phyloP scores from a whole-genome alignment of 306 rosid species.

The Pterocarpus santalinus region DNA sequence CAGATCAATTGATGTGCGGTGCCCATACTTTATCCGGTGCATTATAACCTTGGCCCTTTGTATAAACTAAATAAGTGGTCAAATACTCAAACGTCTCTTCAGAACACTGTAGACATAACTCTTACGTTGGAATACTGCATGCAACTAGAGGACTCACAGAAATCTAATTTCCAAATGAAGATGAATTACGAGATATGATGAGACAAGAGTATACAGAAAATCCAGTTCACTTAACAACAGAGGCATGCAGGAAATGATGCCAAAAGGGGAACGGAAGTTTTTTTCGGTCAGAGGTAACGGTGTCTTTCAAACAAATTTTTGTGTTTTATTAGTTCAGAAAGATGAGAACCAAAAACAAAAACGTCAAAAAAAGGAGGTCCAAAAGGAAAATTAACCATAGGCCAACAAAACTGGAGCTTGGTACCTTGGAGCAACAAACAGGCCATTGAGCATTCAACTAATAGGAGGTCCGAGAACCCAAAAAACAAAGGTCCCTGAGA shows the following conservation, averaged over 20 bases:
- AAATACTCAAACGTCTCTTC: neutral
- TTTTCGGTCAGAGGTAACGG: neutral
- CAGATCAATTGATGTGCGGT: too few species aligned
- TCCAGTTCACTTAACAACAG: too few species aligned
- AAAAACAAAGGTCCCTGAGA: too few species aligned
- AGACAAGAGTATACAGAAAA: too few species aligned
- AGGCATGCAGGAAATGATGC: neutral
- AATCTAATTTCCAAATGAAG: too few species aligned
- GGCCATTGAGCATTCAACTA: slow-evolving; percentile 28
- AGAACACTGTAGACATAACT: neutral
- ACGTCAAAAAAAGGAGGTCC: too few species aligned
- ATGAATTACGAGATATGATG: too few species aligned
- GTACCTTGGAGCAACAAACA: slow-evolving; percentile 2
- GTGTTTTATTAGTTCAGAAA: too few species aligned
- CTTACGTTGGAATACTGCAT: neutral
- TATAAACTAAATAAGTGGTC: neutral
- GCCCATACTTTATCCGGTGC: too few species aligned
- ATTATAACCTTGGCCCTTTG: neutral
- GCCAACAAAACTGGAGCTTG: slow-evolving; percentile 30
- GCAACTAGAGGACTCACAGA: neutral
- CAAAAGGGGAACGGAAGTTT: neutral
- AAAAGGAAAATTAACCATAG: neutral
- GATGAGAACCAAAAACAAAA: too few species aligned
- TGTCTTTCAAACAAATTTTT: neutral
- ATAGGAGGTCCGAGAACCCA: too few species aligned